These are phyloP conservation scores for Leccinum variicolor DNA, from an alignment of 768 basidiomycete species.

Conservation along the genomic window DNA sequence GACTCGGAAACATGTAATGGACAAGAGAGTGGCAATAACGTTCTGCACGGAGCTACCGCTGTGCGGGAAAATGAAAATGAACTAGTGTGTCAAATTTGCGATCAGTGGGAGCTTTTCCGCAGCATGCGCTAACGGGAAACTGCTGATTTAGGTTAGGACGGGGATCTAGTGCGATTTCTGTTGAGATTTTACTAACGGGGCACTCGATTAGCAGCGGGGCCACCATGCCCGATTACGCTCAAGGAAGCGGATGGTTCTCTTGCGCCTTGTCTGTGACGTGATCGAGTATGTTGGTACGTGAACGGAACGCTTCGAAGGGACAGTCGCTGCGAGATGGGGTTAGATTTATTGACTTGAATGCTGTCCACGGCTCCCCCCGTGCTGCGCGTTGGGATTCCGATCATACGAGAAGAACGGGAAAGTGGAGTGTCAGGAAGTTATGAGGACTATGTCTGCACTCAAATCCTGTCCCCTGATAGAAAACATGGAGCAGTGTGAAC, in stretches of 20 bases:
- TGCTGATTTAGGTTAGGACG: neutral
- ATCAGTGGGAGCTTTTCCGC: neutral
- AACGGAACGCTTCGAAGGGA: neutral
- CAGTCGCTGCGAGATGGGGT: neutral
- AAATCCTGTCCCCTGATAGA: neutral
- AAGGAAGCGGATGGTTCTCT: neutral
- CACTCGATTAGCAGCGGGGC: neutral
- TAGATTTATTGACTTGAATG: neutral
- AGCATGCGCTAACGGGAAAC: neutral
- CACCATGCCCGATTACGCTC: neutral
- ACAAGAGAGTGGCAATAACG: neutral
- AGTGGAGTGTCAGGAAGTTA: neutral
- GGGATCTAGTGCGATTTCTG: neutral
- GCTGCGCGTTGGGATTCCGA: neutral
- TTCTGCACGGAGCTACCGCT: neutral
- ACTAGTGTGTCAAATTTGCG: neutral
- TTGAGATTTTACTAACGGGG: neutral
- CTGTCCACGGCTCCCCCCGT: slow-evolving; percentile 1
- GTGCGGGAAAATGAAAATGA: neutral
- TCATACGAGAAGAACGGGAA: slow-evolving; percentile 10
- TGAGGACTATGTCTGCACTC: neutral
- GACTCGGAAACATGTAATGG: neutral
- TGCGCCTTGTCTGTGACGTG: neutral
- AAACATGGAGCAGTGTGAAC: slow-evolving; percentile 8
- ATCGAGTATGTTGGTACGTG: neutral